Conservation (phyloP, 1,139 yeast species). For the Casaregolazyma suthepensis region DNA sequence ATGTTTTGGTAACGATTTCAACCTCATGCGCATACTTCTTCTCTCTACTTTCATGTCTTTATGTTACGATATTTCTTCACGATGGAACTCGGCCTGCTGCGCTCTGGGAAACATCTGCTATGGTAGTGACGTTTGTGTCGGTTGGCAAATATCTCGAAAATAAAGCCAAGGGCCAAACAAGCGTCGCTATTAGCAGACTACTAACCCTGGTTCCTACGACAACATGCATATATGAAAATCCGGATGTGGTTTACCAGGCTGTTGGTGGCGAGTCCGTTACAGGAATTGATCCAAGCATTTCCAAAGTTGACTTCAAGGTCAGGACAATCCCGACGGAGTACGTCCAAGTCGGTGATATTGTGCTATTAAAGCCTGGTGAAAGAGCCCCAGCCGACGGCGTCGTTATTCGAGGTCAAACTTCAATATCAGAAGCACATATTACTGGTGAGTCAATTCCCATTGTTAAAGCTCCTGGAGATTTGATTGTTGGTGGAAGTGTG, state of each 20-base stretch:
- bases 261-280: background rate
- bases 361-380: constrained; percentile 77
- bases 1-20: constrained; percentile 78
- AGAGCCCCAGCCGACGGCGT: constrained; percentile 90
- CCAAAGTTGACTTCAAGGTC: constrained; percentile 23
- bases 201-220: constrained; percentile 74
- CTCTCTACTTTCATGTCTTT: constrained; percentile 55
- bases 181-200: constrained; percentile 75
- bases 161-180: constrained; percentile 89
- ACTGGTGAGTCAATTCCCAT: constrained; percentile 89
- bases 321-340: constrained; percentile 59
- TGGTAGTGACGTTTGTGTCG: constrained; percentile 78
- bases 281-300: background rate
- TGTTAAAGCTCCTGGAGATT: constrained; percentile 51
- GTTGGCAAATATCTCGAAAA: constrained; percentile 89
- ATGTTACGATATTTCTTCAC: constrained; percentile 36
- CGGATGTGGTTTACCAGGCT: constrained; percentile 13
- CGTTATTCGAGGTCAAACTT: constrained; percentile 70
- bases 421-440: constrained; percentile 77
- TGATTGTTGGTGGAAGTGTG: constrained; percentile 83
- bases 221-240: constrained; percentile 48
- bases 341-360: constrained; percentile 70
- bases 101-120: constrained; percentile 79
- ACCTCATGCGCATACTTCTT: constrained; percentile 74
- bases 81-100: constrained; percentile 50